Evolutionary conservation across 306 rosid species (phyloP), one percentile per base, ranked within the genome.

Genomic region (Quercus rubra): DNA sequence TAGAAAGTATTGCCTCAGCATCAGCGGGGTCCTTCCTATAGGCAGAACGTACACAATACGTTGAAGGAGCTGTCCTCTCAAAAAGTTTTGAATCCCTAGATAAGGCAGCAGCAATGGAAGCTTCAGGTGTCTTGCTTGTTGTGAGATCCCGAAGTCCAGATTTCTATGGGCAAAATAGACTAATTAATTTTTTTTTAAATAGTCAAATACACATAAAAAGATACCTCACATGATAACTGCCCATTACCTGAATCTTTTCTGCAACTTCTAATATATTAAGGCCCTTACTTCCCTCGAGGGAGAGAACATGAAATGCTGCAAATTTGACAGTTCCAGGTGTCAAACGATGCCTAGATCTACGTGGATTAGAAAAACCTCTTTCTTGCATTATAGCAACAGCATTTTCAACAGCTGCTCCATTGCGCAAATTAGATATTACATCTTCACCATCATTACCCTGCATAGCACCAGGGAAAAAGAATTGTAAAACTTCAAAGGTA

Each of bases 271-370:
- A 76, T 86, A 92, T 86, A 75, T 75, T 86, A 69, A 92, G 91
- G 74, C 97, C 97, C 63, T 77, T 80, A 77, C 86, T 88, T 84
- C 93, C 97, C 86, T 92, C 97, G 18, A 92, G 83, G 57, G 97
- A 87, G 25, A 92, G 95, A 70, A 92, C 97, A 79, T 92, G 93
- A 88, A 90, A 92, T 77, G 93, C 97, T 63, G 97, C 97, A 85
- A 86, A 92, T 72, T 92, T 92, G 33, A 90, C 95, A 75, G 97
- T 92, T 79, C 97, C 97, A 59, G 95, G 92, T 12, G 97, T 90
- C 89, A 92, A 83, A 4, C 86, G 78, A 82, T 89, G 97, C 85
- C 92, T 86, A 56, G 93, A 85, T 76, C 86, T 87, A 85, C 90
- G 87, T 35, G 81, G 85, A 73, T 85, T 89, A 55, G 89, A 85